Evolutionary conservation across 768 basidiomycete species (phyloP).

Genomic region (Auriscalpium orientale): DNA sequence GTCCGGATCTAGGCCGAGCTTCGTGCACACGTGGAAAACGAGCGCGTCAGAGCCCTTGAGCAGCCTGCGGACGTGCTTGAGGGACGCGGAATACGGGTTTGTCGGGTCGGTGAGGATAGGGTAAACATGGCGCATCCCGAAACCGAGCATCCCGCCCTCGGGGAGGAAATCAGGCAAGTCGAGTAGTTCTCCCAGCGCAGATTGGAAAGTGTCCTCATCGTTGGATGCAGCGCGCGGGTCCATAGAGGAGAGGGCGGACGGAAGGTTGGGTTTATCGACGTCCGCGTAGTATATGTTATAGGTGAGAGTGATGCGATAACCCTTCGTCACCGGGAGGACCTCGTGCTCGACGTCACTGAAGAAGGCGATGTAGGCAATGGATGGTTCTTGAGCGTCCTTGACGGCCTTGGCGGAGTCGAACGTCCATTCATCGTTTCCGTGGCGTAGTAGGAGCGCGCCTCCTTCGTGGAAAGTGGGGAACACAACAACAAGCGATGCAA

Average conservation of each 20-base stretch:
- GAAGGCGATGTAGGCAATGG: constrained; percentile 33
- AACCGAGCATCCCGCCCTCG: constrained; percentile 32
- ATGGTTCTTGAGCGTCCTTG: constrained; percentile 1
- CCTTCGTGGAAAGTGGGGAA: constrained; percentile 40
- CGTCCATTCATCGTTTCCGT: constrained; percentile 26
- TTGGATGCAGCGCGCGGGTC: neutral
- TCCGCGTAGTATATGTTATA: constrained; percentile 31
- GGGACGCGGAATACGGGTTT: no score
- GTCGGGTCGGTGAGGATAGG: constrained; percentile 15
- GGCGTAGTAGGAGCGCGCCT: constrained; percentile 32
- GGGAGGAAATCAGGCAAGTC: constrained; percentile 28
- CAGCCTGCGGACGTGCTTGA: neutral
- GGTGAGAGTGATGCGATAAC: constrained; percentile 37
- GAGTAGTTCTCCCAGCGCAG: constrained; percentile 22
- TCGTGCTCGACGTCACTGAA: constrained; percentile 40
- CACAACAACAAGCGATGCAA: constrained; percentile 44
- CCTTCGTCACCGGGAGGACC: constrained; percentile 32
- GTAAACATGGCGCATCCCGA: constrained; percentile 32
- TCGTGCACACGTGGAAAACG: neutral
- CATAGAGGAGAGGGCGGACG: neutral
- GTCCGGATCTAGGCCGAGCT: constrained; percentile 1
- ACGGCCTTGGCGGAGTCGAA: constrained; percentile 30
- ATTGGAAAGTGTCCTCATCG: constrained; percentile 6
- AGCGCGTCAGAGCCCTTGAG: constrained; percentile 1
- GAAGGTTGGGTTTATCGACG: neutral